Base-by-base conservation (phyloP, 176 grass and related monocot species). In the Oryza rufipogon region DNA sequence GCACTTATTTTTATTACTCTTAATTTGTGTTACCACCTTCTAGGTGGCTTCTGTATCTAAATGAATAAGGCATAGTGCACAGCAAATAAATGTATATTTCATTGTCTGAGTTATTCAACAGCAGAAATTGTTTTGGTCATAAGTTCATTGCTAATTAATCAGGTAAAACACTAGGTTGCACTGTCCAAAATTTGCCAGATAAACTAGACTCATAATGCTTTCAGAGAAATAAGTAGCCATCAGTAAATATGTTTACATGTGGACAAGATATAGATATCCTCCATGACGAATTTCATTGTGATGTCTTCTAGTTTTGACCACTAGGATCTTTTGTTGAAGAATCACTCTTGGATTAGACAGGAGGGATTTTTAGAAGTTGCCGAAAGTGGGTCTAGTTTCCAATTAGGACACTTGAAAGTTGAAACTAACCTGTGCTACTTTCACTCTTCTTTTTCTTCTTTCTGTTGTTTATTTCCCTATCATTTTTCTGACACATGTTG, bases 1-100 rank as follows among this genome's bases (percentile, higher is more conserved):
- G 34, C 34, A 15, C 20, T 81, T 56, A 47, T 39, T 12, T 49
- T 60, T 58, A 67, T 79, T 70, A 22, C 46, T 77, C 11, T 66
- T 81, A 66, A 23, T 68, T 52, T 83, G 32, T 77, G 68, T 52
- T n/a, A 75, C 42, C 84, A 68, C 74, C 84, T 78, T 79, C 68
- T 23, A 33, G 75, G 75, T 87, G 84, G 84, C 70, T 74, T 83
- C 10, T 87, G 89, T 90, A 90, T 79, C 39, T 75, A 42, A 87
- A 75, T 23, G 42, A 44, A 71, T 52, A 73, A 79, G 16, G 22
- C 33, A 36, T 76, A 83, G 69, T 20, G 44, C 76, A 66, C 22
- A 66, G 76, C 51, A 52, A 83, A 65, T 52, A 45, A 84, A 33
- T 87, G 52, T 84, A 58, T 75, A 51, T 75, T 70, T 78, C 30